phyloP scores from a whole-genome alignment of 2,329 filamentous ascomycete species.

The Fusarium nygamai region DNA sequence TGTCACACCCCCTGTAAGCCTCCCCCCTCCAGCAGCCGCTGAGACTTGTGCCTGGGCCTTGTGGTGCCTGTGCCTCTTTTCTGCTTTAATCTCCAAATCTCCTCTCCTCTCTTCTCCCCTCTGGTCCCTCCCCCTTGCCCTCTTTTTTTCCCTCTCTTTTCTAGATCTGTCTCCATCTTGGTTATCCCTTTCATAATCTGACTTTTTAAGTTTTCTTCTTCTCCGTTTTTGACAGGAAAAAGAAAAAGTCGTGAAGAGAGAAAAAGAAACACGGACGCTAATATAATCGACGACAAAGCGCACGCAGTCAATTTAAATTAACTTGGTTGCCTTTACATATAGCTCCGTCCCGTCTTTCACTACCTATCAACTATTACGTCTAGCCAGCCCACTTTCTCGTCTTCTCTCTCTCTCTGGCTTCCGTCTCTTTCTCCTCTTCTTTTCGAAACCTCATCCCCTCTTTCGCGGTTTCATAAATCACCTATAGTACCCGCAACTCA shows the following conservation, averaged over 20 bases:
- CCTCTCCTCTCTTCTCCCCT: slow-evolving; percentile 1
- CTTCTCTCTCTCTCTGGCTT: neutral
- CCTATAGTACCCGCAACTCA: slow-evolving; percentile 15
- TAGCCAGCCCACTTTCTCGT: slow-evolving; percentile 14
- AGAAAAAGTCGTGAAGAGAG: neutral
- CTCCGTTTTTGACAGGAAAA: neutral
- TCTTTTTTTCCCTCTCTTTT: neutral
- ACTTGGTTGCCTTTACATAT: slow-evolving; percentile 9
- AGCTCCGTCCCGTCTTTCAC: slow-evolving; percentile 6
- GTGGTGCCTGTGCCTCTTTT: slow-evolving; percentile 7
- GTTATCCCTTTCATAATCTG: neutral
- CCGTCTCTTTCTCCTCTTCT: slow-evolving; percentile 2
- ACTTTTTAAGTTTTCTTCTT: neutral
- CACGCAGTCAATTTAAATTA: slow-evolving; percentile 16
- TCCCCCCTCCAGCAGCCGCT: slow-evolving; percentile 6
- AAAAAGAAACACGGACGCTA: neutral
- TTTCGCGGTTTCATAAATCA: slow-evolving; percentile 19
- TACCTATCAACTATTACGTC: slow-evolving; percentile 15
- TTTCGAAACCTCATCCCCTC: slow-evolving; percentile 21
- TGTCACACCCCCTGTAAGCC: slow-evolving; percentile 18
- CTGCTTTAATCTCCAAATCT: slow-evolving; percentile 28
- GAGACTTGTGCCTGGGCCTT: slow-evolving; percentile 21
- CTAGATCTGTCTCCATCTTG: neutral
- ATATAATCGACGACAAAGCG: slow-evolving; percentile 15
- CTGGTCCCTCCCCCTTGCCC: neutral